Conservation (phyloP, 179 eudicot species). For the Beta corolliflora region DNA sequence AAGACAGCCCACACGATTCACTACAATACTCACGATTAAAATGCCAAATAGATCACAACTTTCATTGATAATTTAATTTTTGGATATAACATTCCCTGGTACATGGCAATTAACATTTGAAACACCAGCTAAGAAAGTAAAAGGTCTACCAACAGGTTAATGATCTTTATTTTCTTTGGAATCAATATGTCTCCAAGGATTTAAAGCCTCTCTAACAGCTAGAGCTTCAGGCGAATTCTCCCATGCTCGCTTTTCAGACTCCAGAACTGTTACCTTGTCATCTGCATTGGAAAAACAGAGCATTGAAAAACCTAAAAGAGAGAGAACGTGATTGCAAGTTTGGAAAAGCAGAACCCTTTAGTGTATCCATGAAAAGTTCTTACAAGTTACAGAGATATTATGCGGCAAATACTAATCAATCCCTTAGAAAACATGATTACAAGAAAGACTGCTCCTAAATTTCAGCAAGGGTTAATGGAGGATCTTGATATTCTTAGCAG, state of each 20-base stretch:
- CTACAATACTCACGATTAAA: background rate
- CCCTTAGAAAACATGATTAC: too few species aligned
- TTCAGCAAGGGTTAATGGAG: background rate
- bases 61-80: background rate
- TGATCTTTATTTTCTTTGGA: conserved; percentile 40
- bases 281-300: conserved; percentile 42
- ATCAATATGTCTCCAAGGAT: conserved; percentile 81
- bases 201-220: conserved; percentile 79
- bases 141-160: conserved; percentile 11
- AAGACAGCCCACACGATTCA: background rate
- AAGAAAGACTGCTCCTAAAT: background rate
- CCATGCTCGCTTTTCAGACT: conserved; percentile 84
- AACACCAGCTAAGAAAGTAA: background rate
- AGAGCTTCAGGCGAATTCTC: conserved; percentile 85
- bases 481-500: background rate
- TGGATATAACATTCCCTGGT: background rate
- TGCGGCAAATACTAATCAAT: too few species aligned
- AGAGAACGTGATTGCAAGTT: too few species aligned
- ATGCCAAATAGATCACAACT: background rate
- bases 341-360: too few species aligned
- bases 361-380: too few species aligned
- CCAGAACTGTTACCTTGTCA: conserved; percentile 84
- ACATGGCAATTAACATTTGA: background rate
- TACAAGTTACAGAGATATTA: too few species aligned
- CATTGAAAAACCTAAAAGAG: conserved; percentile 5